These are phyloP conservation scores for maize (Zea mays) DNA, from an alignment of 176 grass and related monocot genomes.

Conservation along the genomic window Zm-B73-REFERENCE-NAM-5.0 NC_050102.1:181613501-181614000, in stretches of 20 bases:
- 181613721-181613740: no score
- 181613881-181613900: neutral
- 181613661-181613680: neutral
- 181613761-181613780: neutral
- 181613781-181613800: neutral
- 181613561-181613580: constrained; percentile 31
- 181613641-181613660: neutral
- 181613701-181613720: no score
- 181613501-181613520: constrained; percentile 76
- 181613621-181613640: neutral
- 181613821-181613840: neutral
- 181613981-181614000: no score
- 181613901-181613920: neutral
- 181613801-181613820: neutral
- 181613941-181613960: neutral
- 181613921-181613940: neutral
- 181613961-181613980: no score
- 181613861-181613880: neutral
- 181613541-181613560: constrained; percentile 66
- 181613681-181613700: neutral
- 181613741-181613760: no score
- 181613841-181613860: neutral
- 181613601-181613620: constrained; percentile 11
- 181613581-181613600: constrained; percentile 3
- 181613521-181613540: constrained; percentile 83